Conservation (phyloP, 2,329 filamentous ascomycete species). For the Cladosporium oxysporum region DNA sequence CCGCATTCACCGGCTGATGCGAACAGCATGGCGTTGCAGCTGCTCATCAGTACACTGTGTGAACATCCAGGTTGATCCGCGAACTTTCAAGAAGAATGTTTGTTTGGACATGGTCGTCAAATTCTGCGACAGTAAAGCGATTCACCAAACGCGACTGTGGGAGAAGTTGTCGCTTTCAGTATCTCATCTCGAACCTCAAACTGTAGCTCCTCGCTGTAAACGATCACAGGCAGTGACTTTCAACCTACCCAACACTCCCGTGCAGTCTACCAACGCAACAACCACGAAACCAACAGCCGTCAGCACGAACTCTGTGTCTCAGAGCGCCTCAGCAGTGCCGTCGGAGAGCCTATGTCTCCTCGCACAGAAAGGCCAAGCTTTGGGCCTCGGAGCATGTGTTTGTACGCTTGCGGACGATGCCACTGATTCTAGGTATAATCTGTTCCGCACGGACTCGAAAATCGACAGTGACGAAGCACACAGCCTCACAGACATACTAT, state of each 20-base stretch:
- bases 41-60: conserved; percentile 2
- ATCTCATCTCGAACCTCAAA: neutral
- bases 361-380: neutral
- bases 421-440: neutral
- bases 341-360: neutral
- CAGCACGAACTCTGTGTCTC: neutral
- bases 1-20: neutral
- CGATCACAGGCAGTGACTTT: neutral
- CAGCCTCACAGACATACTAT: neutral
- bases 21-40: neutral
- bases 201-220: neutral
- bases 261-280: neutral
- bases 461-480: neutral
- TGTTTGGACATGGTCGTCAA: neutral
- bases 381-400: neutral
- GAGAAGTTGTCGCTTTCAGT: neutral
- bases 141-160: neutral
- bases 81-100: neutral
- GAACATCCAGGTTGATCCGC: neutral
- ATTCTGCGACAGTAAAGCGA: neutral
- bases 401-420: neutral
- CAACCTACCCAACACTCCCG: neutral
- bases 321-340: neutral
- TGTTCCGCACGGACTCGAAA: neutral
- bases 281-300: neutral